Base-by-base conservation (phyloP, 495 filamentous ascomycete species). In the Cryomyces minteri region DNA sequence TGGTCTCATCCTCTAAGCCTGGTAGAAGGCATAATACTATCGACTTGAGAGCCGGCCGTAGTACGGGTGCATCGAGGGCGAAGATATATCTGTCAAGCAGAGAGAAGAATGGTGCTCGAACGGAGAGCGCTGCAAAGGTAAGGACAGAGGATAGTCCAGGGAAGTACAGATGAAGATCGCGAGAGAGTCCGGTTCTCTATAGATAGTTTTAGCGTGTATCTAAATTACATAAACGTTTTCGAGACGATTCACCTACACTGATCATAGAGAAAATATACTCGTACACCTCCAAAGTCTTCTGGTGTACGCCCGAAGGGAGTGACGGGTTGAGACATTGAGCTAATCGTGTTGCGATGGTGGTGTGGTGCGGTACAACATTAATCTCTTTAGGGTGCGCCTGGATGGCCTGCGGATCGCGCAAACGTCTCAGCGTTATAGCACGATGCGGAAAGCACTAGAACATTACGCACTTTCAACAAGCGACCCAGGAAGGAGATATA, bases 401-500 rank as follows among this genome's bases (percentile, higher is more conserved):
- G 32, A 98, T 68, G 25, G 90, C 86, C 85, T 94, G 57, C 32
- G 49, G 30, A 32, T 41, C 37, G 18, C 46, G 40, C 40, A 18
- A 14, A 38, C 3, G 34, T 9, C 34, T 38, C 3, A 38, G 34
- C 12, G 3, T 3, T 10, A 14, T 38, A 10, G 9, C 34, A 38
- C n/a, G 43, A 4, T 18, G 18, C 42, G 25, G 32, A 46, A 44
- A 51, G 39, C 41, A 18, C 7, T 1, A 38, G 37, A 29, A 44
- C 30, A 12, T 43, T 50, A 40, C 60, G 49, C 54, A 88, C 88
- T 76, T 95, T 98, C 44, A 95, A 66, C 28, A 98, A 67, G 32
- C 90, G 79, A 54, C 80, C 86, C 32, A 99, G 69, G 59, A 96
- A 96, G 7, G 88, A 93, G 57, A 99, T 96, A 57, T 99, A 99